A percentile compares a stretch with the other conserved stretches of the same genome.
Conservation (phyloP, 140 eudicot species). For the Stevia rebaudiana region DNA sequence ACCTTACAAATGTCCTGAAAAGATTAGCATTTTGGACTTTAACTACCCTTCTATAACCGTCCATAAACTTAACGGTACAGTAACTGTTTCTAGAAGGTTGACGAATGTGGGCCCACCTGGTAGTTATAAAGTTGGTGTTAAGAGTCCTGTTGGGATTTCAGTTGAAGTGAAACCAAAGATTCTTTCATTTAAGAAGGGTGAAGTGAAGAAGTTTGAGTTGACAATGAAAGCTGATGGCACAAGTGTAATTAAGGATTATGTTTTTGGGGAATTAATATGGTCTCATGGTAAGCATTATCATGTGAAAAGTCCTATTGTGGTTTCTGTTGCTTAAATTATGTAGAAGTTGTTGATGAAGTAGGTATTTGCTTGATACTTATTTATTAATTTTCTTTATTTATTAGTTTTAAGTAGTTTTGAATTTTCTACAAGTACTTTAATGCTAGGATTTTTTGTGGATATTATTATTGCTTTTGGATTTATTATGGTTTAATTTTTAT, state of each 20-base stretch:
- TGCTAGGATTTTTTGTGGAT: not conserved
- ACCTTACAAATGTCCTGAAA: conserved; percentile 37
- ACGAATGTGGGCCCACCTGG: conserved; percentile 59
- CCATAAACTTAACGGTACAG: conserved; percentile 21
- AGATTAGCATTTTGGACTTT: conserved; percentile 26
- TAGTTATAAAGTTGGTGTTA: conserved; percentile 33
- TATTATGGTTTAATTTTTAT: not conserved
- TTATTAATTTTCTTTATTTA: not conserved
- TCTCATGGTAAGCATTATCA: conserved; percentile 42
- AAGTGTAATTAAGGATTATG: conserved; percentile 1
- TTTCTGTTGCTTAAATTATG: conserved; percentile 13
- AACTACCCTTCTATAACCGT: conserved; percentile 65
- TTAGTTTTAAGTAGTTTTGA: not conserved
- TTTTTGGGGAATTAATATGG: conserved; percentile 59
- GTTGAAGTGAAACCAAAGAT: conserved; percentile 41
- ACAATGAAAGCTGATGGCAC: conserved; percentile 20
- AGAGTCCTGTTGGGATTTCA: conserved; percentile 39
- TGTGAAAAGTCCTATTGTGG: conserved; percentile 63
- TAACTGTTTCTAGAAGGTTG: conserved; percentile 34
- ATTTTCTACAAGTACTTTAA: not conserved
- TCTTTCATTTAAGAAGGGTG: conserved; percentile 39
- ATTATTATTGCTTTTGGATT: not conserved
- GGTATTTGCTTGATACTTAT: conserved; percentile 26
- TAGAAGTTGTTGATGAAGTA: not conserved
- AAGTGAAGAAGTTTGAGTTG: conserved; percentile 44